Conservation (phyloP, 2,329 filamentous ascomycete species). For the Fusarium buharicum region DNA sequence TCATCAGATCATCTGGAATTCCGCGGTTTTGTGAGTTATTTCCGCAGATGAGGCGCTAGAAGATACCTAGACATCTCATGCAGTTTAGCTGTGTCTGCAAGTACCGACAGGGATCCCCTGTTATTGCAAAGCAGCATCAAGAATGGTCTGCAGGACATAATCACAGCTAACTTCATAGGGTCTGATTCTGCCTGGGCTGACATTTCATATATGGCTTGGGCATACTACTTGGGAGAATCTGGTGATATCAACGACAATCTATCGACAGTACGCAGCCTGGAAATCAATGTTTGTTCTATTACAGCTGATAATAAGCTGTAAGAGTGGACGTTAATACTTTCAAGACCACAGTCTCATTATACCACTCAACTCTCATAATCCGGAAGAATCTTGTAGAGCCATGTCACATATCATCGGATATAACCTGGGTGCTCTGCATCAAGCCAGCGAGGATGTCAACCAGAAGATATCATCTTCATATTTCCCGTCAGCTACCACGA, state of each 20-base stretch:
- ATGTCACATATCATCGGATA: constrained; percentile 36
- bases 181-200: constrained; percentile 19
- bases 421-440: constrained; percentile 22
- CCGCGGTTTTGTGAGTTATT: constrained; percentile 16
- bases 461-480: constrained; percentile 1
- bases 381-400: not conserved
- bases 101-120: constrained; percentile 16
- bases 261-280: not conserved
- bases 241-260: not conserved
- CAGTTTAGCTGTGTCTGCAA: not conserved
- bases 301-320: not conserved
- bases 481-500: constrained; percentile 5
- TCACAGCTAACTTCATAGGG: not conserved
- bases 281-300: not conserved
- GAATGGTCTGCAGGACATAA: not conserved
- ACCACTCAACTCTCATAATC: not conserved
- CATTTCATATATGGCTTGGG: not conserved
- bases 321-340: not conserved
- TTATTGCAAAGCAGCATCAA: not conserved
- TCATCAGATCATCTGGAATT: constrained; percentile 12
- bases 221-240: not conserved
- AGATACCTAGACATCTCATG: not conserved
- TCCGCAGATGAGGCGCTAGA: constrained; percentile 13
- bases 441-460: constrained; percentile 8
- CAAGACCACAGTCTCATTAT: not conserved